Base-by-base conservation (phyloP, 192 early-diverging fungal genomes). In the Umbelopsis sp. region DNA sequence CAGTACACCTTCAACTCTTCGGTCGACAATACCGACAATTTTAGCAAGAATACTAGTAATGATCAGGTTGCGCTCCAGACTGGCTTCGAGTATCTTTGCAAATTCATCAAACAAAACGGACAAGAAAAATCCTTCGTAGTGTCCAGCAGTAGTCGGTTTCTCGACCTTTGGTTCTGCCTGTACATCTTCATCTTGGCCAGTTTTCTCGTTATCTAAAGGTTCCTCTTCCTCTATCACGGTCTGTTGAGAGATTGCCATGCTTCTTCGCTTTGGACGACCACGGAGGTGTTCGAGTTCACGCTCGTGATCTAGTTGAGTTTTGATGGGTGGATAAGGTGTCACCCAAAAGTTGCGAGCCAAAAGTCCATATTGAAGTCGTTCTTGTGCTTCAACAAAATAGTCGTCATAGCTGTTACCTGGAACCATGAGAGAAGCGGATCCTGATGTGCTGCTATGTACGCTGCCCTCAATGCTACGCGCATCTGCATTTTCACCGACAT, bases 31-130 rank as follows among this genome's bases (percentile, higher is more conserved):
- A 26, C 85, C 82, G 12, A 80, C 77, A 0, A 89, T 77, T 41
- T 82, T 82, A 47, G 81, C 76, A 24, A 87, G 31, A 38, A 89
- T 86, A 52, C 84, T 83, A 10, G 88, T 89, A 3, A 89, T 71
- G 71, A 86, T 50, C 56, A 89, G 71, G 65, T 87, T 88, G 25
- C 85, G 83, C 29, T 85, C 88, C 71, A 89, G 83, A n/a, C 85
- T 80, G 12, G 80, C 80, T 52, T 80, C 77, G 2, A 86, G 69
- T 25, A 78, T 77, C 20, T 74, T 38, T 7, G 69, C 41, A n/a
- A 89, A 73, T 69, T 84, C 82, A 29, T 69, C 66, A 43, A 86
- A 71, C 4, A 89, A 75, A 26, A 81, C 80, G 5, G 71, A 68
- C 36, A 89, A 50, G 65, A 89, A 89, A 3, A 77, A 71, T 24